Evolutionary conservation across 371 early-diverging fungal species (phyloP).

Genomic region (Lichtheimia hyalospora): DNA sequence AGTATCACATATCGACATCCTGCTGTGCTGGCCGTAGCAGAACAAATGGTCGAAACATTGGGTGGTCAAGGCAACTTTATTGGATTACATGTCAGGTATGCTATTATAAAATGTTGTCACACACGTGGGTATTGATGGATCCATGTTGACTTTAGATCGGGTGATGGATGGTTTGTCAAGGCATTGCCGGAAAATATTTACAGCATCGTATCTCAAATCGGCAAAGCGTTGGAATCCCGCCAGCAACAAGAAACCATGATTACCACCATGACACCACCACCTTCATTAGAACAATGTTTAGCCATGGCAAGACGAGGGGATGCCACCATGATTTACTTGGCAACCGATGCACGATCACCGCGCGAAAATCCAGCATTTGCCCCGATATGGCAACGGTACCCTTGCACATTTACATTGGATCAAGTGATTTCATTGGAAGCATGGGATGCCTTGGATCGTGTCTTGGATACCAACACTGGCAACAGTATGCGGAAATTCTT

Average conservation of each 20-base stretch:
- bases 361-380: conserved; percentile 39
- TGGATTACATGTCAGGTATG: conserved; percentile 51
- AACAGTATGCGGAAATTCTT: conserved; percentile 20
- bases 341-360: conserved; percentile 56
- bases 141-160: conserved; percentile 28
- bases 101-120: background rate
- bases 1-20: conserved; percentile 49
- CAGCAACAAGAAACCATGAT: background rate
- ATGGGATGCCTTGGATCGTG: conserved; percentile 15
- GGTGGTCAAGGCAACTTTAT: conserved; percentile 58
- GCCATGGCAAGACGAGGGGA: conserved; percentile 24
- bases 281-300: conserved; percentile 18
- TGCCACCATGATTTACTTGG: conserved; percentile 49
- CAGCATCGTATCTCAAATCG: conserved; percentile 27
- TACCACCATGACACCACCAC: background rate
- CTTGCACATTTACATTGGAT: conserved; percentile 60
- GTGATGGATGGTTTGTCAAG: conserved; percentile 57
- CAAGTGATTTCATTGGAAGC: conserved; percentile 30
- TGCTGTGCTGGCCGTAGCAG: conserved; percentile 43
- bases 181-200: conserved; percentile 39
- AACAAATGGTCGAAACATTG: conserved; percentile 40
- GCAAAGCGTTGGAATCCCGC: conserved; percentile 13
- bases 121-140: background rate
- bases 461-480: conserved; percentile 14
- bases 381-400: conserved; percentile 44